Evolutionary conservation across 1,284 basidiomycete genomes (phyloP).

Genomic region (Leccinum colubrinum): DNA sequence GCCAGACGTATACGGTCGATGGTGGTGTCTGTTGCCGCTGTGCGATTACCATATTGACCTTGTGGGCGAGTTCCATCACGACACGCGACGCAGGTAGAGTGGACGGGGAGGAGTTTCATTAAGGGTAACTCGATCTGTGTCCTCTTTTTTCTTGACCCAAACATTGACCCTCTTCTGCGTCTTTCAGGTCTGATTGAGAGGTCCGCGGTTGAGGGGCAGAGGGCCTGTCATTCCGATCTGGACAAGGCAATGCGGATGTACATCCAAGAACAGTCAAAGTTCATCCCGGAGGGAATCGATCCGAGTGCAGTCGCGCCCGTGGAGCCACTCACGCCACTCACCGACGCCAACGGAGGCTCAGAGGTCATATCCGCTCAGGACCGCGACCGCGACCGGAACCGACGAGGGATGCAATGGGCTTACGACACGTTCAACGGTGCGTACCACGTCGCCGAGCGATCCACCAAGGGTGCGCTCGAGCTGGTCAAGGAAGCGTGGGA

Average conservation of each 20-base stretch:
- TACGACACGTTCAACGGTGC: conserved; percentile 81
- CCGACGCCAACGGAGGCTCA: conserved; percentile 11
- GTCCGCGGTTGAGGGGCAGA: conserved; percentile 94
- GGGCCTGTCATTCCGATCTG: conserved; percentile 84
- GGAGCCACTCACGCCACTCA: conserved; percentile 25
- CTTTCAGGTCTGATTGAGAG: conserved; percentile 86
- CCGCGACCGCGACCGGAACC: conserved; percentile 65
- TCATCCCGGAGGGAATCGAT: conserved; percentile 80
- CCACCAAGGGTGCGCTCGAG: conserved; percentile 67
- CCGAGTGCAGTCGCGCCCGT: conserved; percentile 43
- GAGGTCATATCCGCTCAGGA: conserved; percentile 19
- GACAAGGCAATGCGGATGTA: conserved; percentile 85
- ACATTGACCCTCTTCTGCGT: neutral
- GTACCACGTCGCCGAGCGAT: conserved; percentile 64
- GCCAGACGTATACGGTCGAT: conserved; percentile 34
- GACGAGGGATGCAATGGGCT: conserved; percentile 79
- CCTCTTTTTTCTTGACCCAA: neutral
- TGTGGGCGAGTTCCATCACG: conserved; percentile 80
- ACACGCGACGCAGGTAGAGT: conserved; percentile 90
- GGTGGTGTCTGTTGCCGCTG: conserved; percentile 28
- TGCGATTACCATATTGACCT: conserved; percentile 27
- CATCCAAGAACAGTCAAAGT: conserved; percentile 86
- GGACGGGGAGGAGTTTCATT: conserved; percentile 96
- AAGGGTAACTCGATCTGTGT: conserved; percentile 55
- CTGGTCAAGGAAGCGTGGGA: conserved; percentile 76